phyloP scores from a whole-genome alignment of 805 yeast species.

The Kuraishia hungarica region DNA sequence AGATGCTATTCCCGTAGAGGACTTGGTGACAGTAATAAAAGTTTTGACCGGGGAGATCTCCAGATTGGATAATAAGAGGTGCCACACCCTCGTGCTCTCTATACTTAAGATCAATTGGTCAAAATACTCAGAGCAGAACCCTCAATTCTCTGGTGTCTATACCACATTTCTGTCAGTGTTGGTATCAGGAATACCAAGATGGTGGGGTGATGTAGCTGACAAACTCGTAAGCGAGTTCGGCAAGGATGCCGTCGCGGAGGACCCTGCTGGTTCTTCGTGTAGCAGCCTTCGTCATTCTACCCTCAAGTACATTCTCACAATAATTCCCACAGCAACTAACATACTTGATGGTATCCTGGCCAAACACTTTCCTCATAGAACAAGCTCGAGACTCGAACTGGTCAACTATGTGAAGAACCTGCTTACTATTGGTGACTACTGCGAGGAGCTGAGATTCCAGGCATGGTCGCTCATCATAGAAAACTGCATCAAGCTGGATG shows the following conservation, averaged over 20 bases:
- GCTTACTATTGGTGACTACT: slow-evolving; percentile 52
- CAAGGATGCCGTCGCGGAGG: slow-evolving; percentile 14
- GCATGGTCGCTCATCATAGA: slow-evolving; percentile 80
- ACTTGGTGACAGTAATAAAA: slow-evolving; percentile 47
- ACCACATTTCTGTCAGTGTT: slow-evolving; percentile 68
- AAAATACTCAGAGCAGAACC: slow-evolving; percentile 9
- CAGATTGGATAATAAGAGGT: slow-evolving; percentile 50
- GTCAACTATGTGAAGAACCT: slow-evolving; percentile 62
- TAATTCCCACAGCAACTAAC: slow-evolving; percentile 76
- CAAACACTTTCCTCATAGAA: slow-evolving; percentile 72
- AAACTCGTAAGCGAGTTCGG: slow-evolving; percentile 57
- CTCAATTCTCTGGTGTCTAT: slow-evolving; percentile 41
- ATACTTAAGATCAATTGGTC: slow-evolving; percentile 64
- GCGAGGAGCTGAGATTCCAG: slow-evolving; percentile 64
- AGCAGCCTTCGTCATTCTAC: slow-evolving; percentile 47
- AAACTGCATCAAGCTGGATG: slow-evolving; percentile 78
- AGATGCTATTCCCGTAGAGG: slow-evolving; percentile 45
- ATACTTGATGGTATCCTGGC: slow-evolving; percentile 51
- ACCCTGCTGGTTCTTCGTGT: not conserved
- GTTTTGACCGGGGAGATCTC: slow-evolving; percentile 58
- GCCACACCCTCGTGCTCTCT: slow-evolving; percentile 47
- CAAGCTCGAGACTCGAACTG: slow-evolving; percentile 43
- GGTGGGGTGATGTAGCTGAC: slow-evolving; percentile 78
- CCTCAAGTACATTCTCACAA: slow-evolving; percentile 51
- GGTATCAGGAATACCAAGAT: slow-evolving; percentile 80